Percentiles rank a stretch among this genome's conserved stretches.
phyloP scores from a whole-genome alignment of 495 filamentous ascomycete species.

The Neurospora intermedia region DNA sequence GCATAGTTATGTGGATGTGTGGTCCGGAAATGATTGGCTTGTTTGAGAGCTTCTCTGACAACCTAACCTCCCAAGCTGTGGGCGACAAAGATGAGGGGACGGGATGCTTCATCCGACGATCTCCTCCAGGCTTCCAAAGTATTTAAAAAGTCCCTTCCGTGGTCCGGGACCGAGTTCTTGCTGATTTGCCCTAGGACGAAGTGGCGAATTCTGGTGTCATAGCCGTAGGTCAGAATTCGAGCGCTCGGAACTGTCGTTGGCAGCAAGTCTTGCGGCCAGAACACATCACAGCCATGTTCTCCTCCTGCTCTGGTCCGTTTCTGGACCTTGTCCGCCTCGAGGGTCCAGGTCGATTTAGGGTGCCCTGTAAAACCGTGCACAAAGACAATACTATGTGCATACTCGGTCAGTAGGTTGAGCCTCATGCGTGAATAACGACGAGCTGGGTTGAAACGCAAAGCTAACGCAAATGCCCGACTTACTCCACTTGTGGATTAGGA shows the following conservation, averaged over 20 bases:
- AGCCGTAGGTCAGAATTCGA: slow-evolving; percentile 18
- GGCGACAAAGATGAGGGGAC: background rate
- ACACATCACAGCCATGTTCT: slow-evolving; percentile 2
- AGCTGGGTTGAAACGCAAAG: no score
- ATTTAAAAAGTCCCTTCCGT: background rate
- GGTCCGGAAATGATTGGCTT: background rate
- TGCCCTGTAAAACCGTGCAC: background rate
- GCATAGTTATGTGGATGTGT: background rate
- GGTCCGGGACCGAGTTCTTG: background rate
- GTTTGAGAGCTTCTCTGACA: background rate
- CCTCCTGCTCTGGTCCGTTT: background rate
- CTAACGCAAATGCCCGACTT: no score
- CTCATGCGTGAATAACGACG: no score
- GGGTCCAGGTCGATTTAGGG: background rate
- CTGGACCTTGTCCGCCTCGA: background rate
- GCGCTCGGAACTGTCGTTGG: slow-evolving; percentile 11
- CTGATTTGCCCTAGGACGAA: background rate
- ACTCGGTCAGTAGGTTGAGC: no score
- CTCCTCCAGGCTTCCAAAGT: background rate
- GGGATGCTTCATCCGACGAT: background rate
- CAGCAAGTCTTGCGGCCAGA: slow-evolving; percentile 15
- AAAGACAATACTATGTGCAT: background rate
- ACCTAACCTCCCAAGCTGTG: background rate
- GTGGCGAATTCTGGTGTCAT: slow-evolving; percentile 8
- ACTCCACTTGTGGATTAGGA: no score